Conservation (phyloP, 108 stramenopile genomes). For the Mediolabrus comicus region DNA sequence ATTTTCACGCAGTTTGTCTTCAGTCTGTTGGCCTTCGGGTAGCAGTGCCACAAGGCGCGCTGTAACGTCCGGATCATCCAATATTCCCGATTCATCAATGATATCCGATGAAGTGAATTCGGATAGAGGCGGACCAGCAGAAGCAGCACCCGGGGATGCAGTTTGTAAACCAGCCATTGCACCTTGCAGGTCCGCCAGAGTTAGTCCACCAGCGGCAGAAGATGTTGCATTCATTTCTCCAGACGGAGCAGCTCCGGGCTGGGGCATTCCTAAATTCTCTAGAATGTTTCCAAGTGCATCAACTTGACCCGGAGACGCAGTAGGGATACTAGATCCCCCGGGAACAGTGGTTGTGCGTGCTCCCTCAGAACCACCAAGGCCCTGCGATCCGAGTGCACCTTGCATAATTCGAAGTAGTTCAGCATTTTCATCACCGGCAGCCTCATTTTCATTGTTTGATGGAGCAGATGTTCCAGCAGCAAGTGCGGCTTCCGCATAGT, state of each 20-base stretch:
- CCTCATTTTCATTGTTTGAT: slow-evolving; percentile 3
- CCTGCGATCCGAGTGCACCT: slow-evolving; percentile 29
- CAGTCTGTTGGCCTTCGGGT: slow-evolving; percentile 68
- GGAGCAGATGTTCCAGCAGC: slow-evolving; percentile 22
- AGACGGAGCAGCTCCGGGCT: slow-evolving; percentile 20
- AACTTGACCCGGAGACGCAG: slow-evolving; percentile 59
- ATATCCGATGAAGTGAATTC: slow-evolving; percentile 65
- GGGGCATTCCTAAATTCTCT: slow-evolving; percentile 84
- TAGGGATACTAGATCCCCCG: slow-evolving; percentile 38
- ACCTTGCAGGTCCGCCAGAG: slow-evolving; percentile 74
- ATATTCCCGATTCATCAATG: slow-evolving; percentile 45
- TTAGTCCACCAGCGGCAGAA: slow-evolving; percentile 43
- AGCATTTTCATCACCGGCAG: slow-evolving; percentile 15
- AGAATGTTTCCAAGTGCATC: slow-evolving; percentile 82
- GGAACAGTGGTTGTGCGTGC: slow-evolving; percentile 25
- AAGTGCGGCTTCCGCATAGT: slow-evolving; percentile 39
- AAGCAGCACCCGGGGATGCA: slow-evolving; percentile 28
- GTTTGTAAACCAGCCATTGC: slow-evolving; percentile 74
- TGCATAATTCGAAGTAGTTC: slow-evolving; percentile 39
- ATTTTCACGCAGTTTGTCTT: slow-evolving; percentile 63
- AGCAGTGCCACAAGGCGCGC: slow-evolving; percentile 63
- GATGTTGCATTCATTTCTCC: slow-evolving; percentile 29
- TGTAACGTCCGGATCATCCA: slow-evolving; percentile 50
- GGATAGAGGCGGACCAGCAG: slow-evolving; percentile 51
- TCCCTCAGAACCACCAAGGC: slow-evolving; percentile 3